Evolutionary conservation across 148 eudicot species (phyloP), one percentile per base, ranked within the genome.

Genomic region (Camellia granthamiana): DNA sequence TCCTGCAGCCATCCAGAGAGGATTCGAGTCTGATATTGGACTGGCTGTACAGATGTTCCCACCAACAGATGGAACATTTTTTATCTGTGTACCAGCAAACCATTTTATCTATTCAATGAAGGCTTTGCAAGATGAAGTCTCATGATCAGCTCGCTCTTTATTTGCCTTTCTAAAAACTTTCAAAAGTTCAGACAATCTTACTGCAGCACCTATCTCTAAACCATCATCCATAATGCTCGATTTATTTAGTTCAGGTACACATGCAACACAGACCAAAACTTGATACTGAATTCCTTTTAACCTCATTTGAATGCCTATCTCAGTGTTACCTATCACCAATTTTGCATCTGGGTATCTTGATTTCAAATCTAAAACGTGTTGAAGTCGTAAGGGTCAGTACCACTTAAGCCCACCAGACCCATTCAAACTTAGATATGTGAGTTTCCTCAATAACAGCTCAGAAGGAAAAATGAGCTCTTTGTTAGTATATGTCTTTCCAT

Each of bases 81-180:
- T 92, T 83, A 97, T 97, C 73, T 97, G 99, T 12, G 94, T 92
- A 65, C 99, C 99, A 49, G 98, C 99, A 87, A 97, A 97, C 99
- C 99, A 97, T 86, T 88, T 94, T 79, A 97, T 79, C 84, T 97
- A 98, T 80, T 92, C 95, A 79, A 92, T 85, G 72, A 97, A 84
- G 76, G 97, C 90, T 77, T 84, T 88, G 82, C 98, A 97, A 16
- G 96, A 84, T 56, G 94, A 92, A 75, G 90, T 85, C 85, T 91
- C 91, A 86, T 87, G 87, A 83, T 86, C 21, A 82, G 87, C 79
- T 84, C 88, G 92, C 81, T 97, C 88, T 55, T 65, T 65, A 18
- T 77, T 54, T 77, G 83, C 88, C 82, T 72, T 77, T 82, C 84
- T 88, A 56, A 97, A 79, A 75, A 85, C 76, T 74, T 75, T 80